Conservation (phyloP, 805 yeast species). For the Saccharomycopsis synnaedendra region DNA sequence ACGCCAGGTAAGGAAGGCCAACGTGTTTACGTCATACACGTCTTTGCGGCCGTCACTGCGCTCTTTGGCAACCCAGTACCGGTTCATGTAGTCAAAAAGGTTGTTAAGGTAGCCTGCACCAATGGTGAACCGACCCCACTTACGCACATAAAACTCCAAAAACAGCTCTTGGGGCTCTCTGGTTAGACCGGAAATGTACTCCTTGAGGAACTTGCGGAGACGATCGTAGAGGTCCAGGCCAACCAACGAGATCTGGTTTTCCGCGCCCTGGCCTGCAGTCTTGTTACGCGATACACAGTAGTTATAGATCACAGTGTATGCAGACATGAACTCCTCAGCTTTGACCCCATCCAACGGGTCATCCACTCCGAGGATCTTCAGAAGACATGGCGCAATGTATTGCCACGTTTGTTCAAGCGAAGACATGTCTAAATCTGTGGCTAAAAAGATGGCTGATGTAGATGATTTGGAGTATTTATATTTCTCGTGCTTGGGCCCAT, state of each 20-base stretch:
- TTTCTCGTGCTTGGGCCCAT: no score
- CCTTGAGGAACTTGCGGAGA: constrained; percentile 52
- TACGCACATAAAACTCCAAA: constrained; percentile 70
- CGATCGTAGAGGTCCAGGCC: constrained; percentile 84
- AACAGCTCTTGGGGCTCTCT: constrained; percentile 53
- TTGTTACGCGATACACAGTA: constrained; percentile 56
- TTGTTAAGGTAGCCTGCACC: constrained; percentile 90
- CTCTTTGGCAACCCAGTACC: constrained; percentile 97
- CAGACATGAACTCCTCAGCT: constrained; percentile 71
- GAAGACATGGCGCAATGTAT: constrained; percentile 66
- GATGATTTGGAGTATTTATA: no score
- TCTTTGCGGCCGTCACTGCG: constrained; percentile 86
- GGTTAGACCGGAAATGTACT: constrained; percentile 41
- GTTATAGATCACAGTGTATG: constrained; percentile 87
- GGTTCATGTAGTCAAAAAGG: constrained; percentile 88
- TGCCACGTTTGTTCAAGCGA: constrained; percentile 50
- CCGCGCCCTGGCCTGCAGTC: neutral
- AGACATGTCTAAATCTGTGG: no score
- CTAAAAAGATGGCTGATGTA: no score
- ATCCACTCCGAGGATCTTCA: constrained; percentile 52
- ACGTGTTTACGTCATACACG: constrained; percentile 82
- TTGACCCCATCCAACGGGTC: constrained; percentile 45
- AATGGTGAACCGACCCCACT: constrained; percentile 81
- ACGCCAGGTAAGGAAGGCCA: constrained; percentile 84
- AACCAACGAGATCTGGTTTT: constrained; percentile 32